Base-by-base conservation (phyloP, 2,329 filamentous ascomycete species). In the Claviceps sp. region DNA sequence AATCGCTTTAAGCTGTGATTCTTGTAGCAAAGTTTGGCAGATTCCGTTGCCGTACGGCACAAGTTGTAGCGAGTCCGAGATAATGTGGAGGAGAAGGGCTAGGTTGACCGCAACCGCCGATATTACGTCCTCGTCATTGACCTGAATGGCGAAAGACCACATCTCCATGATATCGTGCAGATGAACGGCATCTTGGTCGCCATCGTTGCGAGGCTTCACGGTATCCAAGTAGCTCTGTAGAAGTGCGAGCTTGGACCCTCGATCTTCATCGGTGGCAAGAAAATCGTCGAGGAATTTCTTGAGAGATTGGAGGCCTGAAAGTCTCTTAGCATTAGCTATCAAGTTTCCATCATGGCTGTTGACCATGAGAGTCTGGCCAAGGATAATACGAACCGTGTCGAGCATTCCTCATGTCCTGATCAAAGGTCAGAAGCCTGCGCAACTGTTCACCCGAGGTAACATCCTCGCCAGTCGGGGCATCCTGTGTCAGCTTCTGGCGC, bases 131-230 rank as follows among this genome's bases (percentile, higher is more conserved):
- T 95, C 89, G 59, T 90, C 85, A 63, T 87, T 88, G 57, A 81
- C 81, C 64, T 87, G 83, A 34, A 82, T 81, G 4, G 87, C 89
- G 70, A 87, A 89, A 47, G 81, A 82, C 91, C 91, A 97, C 54
- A 83, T 89, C 60, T 94, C 86, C 69, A 94, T 86, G 41, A 97
- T 71, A 60, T 95, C 88, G 2, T 77, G 71, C 34, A 97, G 77
- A 59, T 84, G 88, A 24, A 83, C 73, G 6, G 78, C 74, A 52
- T 73, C 70, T 52, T 72, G 66, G 46, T 65, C 63, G 50, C 65
- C 62, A 50, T 65, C 62, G 50, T 72, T 68, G 58, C 67, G 65
- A 1, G 78, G 75, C 58, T 73, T 75, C 51, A 75, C 69, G 7
- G 72, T 68, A 46, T 81, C 73, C 48, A 93, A 77, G 63, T 85